Percentiles rank a stretch among this genome's conserved stretches.
Evolutionary conservation across 192 early-diverging fungal genomes (phyloP).

Genomic region (Cetraspora pellucida): DNA sequence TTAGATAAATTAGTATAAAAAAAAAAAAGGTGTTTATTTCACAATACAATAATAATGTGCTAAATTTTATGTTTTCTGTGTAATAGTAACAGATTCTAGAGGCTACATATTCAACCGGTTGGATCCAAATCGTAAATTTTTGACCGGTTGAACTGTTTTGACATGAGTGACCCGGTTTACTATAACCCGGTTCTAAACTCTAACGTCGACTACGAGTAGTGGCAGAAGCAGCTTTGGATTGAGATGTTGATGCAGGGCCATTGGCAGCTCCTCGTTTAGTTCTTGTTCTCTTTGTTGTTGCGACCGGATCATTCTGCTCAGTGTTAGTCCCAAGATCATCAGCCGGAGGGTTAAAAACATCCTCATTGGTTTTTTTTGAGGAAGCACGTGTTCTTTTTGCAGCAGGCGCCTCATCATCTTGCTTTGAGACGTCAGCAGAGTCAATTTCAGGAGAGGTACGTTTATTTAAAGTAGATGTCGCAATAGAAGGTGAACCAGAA

Average conservation of each 20-base stretch:
- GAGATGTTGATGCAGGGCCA: not conserved
- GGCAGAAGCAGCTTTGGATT: not conserved
- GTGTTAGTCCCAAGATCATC: not conserved
- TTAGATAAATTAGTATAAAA: too few species aligned
- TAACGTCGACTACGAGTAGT: not conserved
- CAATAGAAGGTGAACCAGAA: not conserved
- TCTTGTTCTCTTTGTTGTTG: not conserved
- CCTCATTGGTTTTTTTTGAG: not conserved
- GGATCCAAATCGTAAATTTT: too few species aligned
- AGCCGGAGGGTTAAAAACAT: not conserved
- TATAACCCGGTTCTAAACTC: too few species aligned
- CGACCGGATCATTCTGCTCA: not conserved
- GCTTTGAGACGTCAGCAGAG: not conserved
- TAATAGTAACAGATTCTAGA: too few species aligned
- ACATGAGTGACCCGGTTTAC: too few species aligned
- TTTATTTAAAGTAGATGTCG: too few species aligned
- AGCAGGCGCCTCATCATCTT: not conserved
- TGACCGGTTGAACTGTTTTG: too few species aligned
- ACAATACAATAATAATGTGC: too few species aligned
- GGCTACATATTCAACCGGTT: too few species aligned
- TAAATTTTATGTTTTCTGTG: too few species aligned
- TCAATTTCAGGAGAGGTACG: not conserved
- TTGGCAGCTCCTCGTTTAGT: not conserved
- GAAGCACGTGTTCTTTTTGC: constrained; percentile 13
- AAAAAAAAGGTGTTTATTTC: too few species aligned